These are phyloP conservation scores for Pythium periplocum DNA, from an alignment of 352 stramenopile genomes.

Conservation along the genomic window DNA sequence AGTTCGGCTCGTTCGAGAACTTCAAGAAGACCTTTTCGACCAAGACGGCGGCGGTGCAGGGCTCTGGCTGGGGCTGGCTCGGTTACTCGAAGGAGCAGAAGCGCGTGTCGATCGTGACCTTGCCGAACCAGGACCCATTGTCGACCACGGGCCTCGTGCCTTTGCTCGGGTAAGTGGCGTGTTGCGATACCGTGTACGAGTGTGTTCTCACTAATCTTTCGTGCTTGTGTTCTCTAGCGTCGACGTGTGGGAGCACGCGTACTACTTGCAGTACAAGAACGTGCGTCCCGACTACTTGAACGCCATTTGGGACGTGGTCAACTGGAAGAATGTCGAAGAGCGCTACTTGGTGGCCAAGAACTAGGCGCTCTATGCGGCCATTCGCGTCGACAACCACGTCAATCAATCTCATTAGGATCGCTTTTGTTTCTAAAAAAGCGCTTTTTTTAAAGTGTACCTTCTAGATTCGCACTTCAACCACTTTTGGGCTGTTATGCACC, in stretches of 20 bases:
- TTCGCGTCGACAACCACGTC: neutral
- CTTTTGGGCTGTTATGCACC: conserved; percentile 2
- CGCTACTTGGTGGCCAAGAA: conserved; percentile 69
- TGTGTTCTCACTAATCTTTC: neutral
- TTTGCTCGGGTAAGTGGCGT: conserved; percentile 74
- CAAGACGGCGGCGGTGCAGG: conserved; percentile 92
- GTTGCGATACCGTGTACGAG: neutral
- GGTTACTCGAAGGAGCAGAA: conserved; percentile 87
- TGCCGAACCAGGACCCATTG: conserved; percentile 95
- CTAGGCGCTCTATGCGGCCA: conserved; percentile 18
- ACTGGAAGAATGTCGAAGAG: conserved; percentile 92
- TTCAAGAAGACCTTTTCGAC: conserved; percentile 89
- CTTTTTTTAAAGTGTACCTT: too few relatives aligned
- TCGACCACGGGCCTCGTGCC: conserved; percentile 94
- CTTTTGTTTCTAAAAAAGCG: neutral
- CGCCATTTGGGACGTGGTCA: conserved; percentile 92
- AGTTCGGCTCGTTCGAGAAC: conserved; percentile 91
- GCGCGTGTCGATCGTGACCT: conserved; percentile 87
- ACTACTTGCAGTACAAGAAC: conserved; percentile 97
- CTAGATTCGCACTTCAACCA: conserved; percentile 1
- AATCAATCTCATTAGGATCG: neutral
- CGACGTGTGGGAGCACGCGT: conserved; percentile 97
- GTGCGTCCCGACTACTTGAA: conserved; percentile 94
- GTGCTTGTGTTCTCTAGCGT: conserved; percentile 55
- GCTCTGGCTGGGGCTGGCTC: conserved; percentile 98